Percentiles rank a stretch among this genome's conserved stretches.
phyloP scores from a whole-genome alignment of 495 filamentous ascomycete genomes.

The Xylaria acuta region DNA sequence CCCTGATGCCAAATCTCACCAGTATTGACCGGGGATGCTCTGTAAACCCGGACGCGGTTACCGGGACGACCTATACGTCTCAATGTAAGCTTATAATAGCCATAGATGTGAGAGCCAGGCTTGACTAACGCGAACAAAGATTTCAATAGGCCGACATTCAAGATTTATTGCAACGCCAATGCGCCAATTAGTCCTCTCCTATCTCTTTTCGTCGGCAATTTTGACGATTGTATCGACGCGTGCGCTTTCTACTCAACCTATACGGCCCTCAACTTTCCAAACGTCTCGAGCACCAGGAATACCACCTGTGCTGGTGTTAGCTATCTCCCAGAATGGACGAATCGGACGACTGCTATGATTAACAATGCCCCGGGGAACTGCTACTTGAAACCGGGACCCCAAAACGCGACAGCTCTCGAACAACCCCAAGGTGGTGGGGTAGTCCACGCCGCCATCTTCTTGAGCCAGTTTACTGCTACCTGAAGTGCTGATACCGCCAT shows the following conservation, averaged over 20 bases:
- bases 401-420: background rate
- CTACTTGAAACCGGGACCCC: slow-evolving; percentile 9
- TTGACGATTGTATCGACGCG: slow-evolving; percentile 4
- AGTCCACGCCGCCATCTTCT: background rate
- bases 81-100: background rate
- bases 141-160: background rate
- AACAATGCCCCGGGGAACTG: background rate
- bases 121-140: background rate
- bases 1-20: background rate
- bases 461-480: background rate
- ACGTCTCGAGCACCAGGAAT: background rate
- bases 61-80: background rate
- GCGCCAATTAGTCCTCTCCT: background rate
- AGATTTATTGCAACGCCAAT: background rate
- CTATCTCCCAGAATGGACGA: slow-evolving; percentile 1
- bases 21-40: background rate
- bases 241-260: background rate
- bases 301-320: background rate
- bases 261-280: background rate
- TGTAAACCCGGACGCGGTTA: background rate
- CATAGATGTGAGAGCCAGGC: background rate
- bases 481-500: no score
- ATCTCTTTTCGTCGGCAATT: background rate
- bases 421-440: background rate
- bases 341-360: background rate